Base-by-base conservation (phyloP, 179 eudicot species). In the Heliamphora pulchella region DNA sequence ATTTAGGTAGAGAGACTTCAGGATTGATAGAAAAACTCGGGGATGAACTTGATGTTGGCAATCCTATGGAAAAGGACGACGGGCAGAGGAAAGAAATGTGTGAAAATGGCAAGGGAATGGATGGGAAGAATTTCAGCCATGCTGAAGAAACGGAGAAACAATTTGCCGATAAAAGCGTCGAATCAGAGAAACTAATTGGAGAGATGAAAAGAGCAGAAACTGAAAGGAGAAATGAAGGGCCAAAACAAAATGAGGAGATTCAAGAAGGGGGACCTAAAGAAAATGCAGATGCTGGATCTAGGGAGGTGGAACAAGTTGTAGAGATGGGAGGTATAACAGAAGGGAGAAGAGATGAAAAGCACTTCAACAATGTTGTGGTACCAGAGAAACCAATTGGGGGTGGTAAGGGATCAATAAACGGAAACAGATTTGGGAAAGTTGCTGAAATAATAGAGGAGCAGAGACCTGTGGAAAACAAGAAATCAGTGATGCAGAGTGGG, bases 1-100 rank as follows among this genome's bases (percentile, higher is more conserved):
- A 81, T 68, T 59, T 82, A 43, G 80, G 50, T 8, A 67, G 78
- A 18, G 88, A 82, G 75, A 86, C 88, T 2, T 79, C 79, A 3
- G 84, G 82, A 68, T 44, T 84, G 47, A 18, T 86, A 48, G 86
- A 71, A 41, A 57, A 76, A 48, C 67, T 86, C 48, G 77, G 81
- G 78, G 85, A 87, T 43, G 88, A 86, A 80, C 74, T 85, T 75
- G 72, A 46, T 66, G 80, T 8, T 41, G 43, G 73, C 44, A 82
- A 70, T 59, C 71, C 67, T 41, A 73, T 61, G 76, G 51, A 46
- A 70, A 66, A 69, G 8, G 81, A 58, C 47, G 6, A 53, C 8
- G 4, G 43, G 76, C 59, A 73, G 18, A 17, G 18, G 61, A 44
- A 73, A 50, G 76, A 73, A 10, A 20, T 31, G 7, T 6, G 69